phyloP scores from a whole-genome alignment of 148 eudicot genomes.

The Amaranthus hypochondriacus region DNA sequence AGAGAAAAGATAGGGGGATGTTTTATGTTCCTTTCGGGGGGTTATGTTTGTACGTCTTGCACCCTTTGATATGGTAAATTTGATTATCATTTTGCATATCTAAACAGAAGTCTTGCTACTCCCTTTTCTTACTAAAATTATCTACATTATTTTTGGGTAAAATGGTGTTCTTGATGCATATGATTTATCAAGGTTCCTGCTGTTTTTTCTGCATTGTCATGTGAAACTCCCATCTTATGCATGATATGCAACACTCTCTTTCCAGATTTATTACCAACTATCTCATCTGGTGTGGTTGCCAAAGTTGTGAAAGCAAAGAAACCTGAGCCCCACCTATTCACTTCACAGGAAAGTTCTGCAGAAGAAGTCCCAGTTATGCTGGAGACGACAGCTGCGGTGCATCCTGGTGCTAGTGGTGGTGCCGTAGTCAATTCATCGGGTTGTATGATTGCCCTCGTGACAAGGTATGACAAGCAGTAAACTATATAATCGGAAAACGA shows the following conservation, averaged over 20 bases:
- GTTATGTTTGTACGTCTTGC: not conserved
- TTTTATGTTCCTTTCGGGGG: not conserved
- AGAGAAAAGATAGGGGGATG: not conserved
- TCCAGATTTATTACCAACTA: conserved; percentile 74
- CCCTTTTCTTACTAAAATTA: not conserved
- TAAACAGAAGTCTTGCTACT: not conserved
- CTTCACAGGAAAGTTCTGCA: conserved; percentile 8
- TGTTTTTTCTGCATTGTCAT: not conserved
- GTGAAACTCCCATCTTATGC: not conserved
- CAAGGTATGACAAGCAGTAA: conserved; percentile 56
- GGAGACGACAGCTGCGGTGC: conserved; percentile 96
- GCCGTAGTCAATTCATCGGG: conserved; percentile 77
- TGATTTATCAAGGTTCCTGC: not conserved
- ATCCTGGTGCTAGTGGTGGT: conserved; percentile 99
- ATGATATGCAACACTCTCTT: conserved; percentile 1
- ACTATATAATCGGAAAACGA: not conserved
- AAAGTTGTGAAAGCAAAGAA: conserved; percentile 68
- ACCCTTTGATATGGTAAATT: not conserved
- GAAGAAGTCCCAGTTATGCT: conserved; percentile 72
- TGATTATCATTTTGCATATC: not conserved
- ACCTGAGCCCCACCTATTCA: conserved; percentile 19
- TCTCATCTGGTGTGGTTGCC: conserved; percentile 72
- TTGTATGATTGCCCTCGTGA: conserved; percentile 86
- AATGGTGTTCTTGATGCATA: not conserved
- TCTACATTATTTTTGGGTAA: not conserved